Evolutionary conservation across 2,329 filamentous ascomycete genomes (phyloP).

Genomic region (Tolypocladium guangdongense): DNA sequence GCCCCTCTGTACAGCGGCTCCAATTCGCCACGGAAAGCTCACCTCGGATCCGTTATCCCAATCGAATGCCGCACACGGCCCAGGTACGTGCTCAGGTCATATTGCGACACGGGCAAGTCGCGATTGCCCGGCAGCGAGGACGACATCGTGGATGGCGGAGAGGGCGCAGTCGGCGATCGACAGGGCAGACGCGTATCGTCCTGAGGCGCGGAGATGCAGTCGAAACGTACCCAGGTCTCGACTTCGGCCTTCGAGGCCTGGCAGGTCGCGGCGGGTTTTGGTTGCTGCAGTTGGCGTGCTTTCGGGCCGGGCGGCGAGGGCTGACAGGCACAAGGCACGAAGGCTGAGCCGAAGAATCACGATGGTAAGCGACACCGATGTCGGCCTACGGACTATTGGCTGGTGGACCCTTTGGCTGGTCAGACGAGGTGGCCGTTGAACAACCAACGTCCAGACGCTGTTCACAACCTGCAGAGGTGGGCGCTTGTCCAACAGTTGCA

Average conservation of each 20-base stretch:
- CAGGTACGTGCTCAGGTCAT: constrained; percentile 90
- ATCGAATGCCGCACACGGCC: constrained; percentile 84
- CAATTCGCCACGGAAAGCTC: constrained; percentile 28
- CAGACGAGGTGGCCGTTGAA: neutral
- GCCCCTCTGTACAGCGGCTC: neutral
- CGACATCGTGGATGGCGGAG: constrained; percentile 37
- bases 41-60: constrained; percentile 92
- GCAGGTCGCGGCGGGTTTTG: neutral
- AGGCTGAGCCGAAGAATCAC: neutral
- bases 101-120: constrained; percentile 82
- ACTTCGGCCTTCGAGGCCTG: neutral
- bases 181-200: neutral
- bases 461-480: neutral
- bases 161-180: neutral
- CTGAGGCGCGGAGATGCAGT: neutral
- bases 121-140: constrained; percentile 56
- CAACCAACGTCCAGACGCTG: neutral
- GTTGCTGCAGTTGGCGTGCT: neutral
- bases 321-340: neutral
- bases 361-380: constrained; percentile 4
- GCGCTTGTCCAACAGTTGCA: neutral
- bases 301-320: neutral
- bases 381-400: constrained; percentile 1
- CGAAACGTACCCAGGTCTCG: neutral
- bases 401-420: neutral